These are phyloP conservation scores for Gillenia trifoliata DNA, from an alignment of 306 rosid genomes.

Conservation along the genomic window DNA sequence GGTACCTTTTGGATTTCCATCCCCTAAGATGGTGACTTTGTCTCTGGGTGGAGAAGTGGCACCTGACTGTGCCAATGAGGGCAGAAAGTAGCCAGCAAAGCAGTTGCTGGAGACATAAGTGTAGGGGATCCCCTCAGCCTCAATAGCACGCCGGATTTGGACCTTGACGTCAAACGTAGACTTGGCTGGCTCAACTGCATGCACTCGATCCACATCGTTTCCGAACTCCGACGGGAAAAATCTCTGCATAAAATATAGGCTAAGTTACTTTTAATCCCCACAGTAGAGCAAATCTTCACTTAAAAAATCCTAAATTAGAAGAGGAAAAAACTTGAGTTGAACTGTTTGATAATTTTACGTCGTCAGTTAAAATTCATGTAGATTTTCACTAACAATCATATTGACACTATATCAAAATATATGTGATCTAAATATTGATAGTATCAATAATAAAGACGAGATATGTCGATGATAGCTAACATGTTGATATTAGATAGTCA, in stretches of 20 bases:
- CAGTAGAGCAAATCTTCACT: not conserved
- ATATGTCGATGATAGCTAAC: no score
- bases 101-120: conserved; percentile 59
- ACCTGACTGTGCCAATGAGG: conserved; percentile 68
- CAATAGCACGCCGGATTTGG: conserved; percentile 56
- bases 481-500: no score
- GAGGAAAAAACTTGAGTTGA: fast-evolving
- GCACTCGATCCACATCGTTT: conserved; percentile 65
- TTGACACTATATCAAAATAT: not conserved
- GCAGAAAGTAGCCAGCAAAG: conserved; percentile 70
- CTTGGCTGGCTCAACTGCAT: conserved; percentile 93
- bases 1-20: conserved; percentile 33
- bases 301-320: no score
- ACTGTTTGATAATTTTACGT: no score
- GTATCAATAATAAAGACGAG: no score
- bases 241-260: conserved; percentile 35
- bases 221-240: conserved; percentile 93
- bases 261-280: not conserved
- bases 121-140: conserved; percentile 70
- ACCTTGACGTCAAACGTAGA: conserved; percentile 49
- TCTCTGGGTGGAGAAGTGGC: conserved; percentile 64
- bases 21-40: conserved; percentile 62
- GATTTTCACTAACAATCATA: not conserved
- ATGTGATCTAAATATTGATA: no score
- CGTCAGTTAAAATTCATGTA: no score